Evolutionary conservation across 495 filamentous ascomycete genomes (phyloP), one percentile per base, ranked within the genome.

Genomic region (Daldinia concentrica): DNA sequence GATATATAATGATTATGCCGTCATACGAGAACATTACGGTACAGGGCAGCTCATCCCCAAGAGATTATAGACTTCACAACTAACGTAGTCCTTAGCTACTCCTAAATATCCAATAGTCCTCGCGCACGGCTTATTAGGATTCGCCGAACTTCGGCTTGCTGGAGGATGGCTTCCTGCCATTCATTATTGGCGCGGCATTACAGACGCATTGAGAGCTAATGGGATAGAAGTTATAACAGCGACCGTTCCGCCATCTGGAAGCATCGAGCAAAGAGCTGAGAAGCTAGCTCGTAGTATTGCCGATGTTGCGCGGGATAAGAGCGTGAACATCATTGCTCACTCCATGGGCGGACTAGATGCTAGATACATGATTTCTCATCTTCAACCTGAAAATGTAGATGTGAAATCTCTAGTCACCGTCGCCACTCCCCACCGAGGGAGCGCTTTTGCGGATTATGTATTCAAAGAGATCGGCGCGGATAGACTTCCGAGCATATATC

Each of bases 181-280:
- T 24, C 88, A 92, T 39, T 98, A 98, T 78, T 98, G 95, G 95
- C 89, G 91, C 36, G 95, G 95, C 1, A 97, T 98, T 68, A 88
- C 86, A 37, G 91, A 95, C 64, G 93, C 91, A 2, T 81, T 98
- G 19, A 81, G 78, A 9, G 86, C 89, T 51, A 90, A 91, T 67
- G 89, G 89, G 3, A 84, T 93, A 17, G 86, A 94, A 69, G 93
- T 98, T 36, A 92, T 97, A 57, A 92, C 88, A 3, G 88, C 93
- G 7, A 86, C 88, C 3, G 94, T 98, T 12, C 93, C 94, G 5
- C 86, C 94, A 0, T 91, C 89, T 6, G 90, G 86, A 1, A 91
- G 89, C 19, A 95, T 98, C 74, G 92, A 96, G 80, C 84, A 86
- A 68, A 86, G 93, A 26, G 92, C 92, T 4, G 84, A 85, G 69